Evolutionary conservation across 352 stramenopile genomes (phyloP).

Genomic region (Ophiocytium majus): DNA sequence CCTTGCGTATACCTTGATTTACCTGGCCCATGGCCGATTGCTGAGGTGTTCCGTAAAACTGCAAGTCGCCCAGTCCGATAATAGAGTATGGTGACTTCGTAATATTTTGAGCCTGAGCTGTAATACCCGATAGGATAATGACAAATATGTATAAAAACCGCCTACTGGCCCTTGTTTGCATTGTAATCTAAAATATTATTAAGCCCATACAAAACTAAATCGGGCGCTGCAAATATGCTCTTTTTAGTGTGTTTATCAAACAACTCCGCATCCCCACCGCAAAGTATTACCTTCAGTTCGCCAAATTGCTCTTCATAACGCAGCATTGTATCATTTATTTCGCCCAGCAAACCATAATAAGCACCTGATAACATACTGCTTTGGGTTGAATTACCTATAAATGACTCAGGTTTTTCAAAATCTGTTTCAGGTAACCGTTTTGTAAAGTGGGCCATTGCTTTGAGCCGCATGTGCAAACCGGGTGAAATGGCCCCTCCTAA

Average conservation of each 20-base stretch:
- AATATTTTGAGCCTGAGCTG: neutral
- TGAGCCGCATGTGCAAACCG: neutral
- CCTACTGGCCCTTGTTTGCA: neutral
- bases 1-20: neutral
- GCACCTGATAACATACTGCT: neutral
- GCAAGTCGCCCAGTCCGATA: neutral
- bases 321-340: neutral
- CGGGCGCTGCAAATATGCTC: neutral
- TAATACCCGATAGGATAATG: neutral
- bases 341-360: neutral
- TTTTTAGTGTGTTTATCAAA: constrained; percentile 1
- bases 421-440: neutral
- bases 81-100: neutral
- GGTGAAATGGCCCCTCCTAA: constrained; percentile 9
- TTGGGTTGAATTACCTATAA: constrained; percentile 2
- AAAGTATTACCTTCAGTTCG: neutral
- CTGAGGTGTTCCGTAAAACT: neutral
- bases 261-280: neutral
- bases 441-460: constrained; percentile 12
- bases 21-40: neutral
- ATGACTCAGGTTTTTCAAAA: neutral
- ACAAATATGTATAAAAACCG: neutral
- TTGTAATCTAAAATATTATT: constrained; percentile 13
- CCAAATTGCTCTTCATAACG: neutral
- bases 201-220: constrained; percentile 4